A percentile compares a stretch with the other conserved stretches of the same genome.
phyloP scores from a whole-genome alignment of 2,329 filamentous ascomycete genomes.

The Thermothelomyces thermophilus region DNA sequence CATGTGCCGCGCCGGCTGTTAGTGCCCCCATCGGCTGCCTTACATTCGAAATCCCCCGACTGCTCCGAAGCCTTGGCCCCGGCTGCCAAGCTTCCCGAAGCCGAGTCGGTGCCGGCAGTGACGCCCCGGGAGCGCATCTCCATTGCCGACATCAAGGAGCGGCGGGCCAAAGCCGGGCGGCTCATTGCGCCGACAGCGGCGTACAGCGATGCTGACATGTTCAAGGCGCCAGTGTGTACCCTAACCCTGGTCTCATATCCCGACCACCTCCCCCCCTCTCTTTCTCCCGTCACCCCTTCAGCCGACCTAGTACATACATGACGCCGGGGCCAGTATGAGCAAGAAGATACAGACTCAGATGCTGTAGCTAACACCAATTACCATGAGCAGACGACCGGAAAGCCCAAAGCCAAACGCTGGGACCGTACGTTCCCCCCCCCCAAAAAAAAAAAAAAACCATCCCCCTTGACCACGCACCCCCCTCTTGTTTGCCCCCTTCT shows the following conservation, averaged over 20 bases:
- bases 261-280: no score
- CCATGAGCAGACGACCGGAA: slow-evolving; percentile 36
- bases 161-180: slow-evolving; percentile 64
- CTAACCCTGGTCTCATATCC: slow-evolving; percentile 1
- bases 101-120: slow-evolving; percentile 17
- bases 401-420: slow-evolving; percentile 76
- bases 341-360: no score
- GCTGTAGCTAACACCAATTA: neutral
- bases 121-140: slow-evolving; percentile 37
- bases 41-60: slow-evolving; percentile 19
- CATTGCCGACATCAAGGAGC: slow-evolving; percentile 58
- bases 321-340: no score
- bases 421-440: slow-evolving; percentile 51
- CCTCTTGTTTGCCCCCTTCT: neutral
- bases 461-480: neutral
- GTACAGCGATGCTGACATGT: slow-evolving; percentile 70
- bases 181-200: slow-evolving; percentile 72
- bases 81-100: slow-evolving; percentile 23
- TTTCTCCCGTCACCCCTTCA: neutral
- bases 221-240: slow-evolving; percentile 62
- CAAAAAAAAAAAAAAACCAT: neutral
- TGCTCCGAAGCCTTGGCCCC: slow-evolving; percentile 17
- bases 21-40: neutral
- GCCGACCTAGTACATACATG: no score
- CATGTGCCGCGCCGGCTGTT: neutral